Conservation (phyloP, 192 early-diverging fungal species). For the Linnemannia elongata region DNA sequence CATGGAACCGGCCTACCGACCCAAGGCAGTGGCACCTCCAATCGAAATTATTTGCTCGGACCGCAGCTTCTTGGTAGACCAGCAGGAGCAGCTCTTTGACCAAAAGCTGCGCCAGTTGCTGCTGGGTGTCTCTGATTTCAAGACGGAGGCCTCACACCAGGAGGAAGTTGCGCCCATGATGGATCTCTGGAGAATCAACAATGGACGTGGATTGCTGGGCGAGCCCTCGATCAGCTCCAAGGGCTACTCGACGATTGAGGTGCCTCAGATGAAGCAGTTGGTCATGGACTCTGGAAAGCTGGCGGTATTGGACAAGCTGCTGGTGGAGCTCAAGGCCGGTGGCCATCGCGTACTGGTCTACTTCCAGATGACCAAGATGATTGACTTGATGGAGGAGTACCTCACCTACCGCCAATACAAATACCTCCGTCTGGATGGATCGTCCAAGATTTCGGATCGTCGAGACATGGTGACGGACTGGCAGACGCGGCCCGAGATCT, state of each 20-base stretch:
- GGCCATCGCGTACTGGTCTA: slow-evolving; percentile 86
- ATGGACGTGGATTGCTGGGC: slow-evolving; percentile 59
- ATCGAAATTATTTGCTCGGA: slow-evolving; percentile 74
- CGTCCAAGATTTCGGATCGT: slow-evolving; percentile 88
- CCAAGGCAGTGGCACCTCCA: slow-evolving; percentile 72
- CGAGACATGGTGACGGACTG: slow-evolving; percentile 94
- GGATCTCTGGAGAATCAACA: slow-evolving; percentile 40
- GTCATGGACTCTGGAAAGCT: slow-evolving; percentile 87
- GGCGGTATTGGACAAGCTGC: slow-evolving; percentile 75
- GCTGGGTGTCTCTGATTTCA: slow-evolving; percentile 55
- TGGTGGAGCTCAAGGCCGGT: slow-evolving; percentile 79
- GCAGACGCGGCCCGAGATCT: slow-evolving; percentile 89
- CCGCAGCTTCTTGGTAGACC: slow-evolving; percentile 69
- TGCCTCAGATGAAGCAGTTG: slow-evolving; percentile 74
- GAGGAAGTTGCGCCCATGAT: slow-evolving; percentile 30
- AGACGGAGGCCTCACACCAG: slow-evolving; percentile 19
- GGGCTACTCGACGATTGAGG: slow-evolving; percentile 54
- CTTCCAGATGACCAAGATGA: slow-evolving; percentile 94
- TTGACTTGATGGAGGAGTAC: slow-evolving; percentile 92
- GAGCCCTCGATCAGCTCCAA: slow-evolving; percentile 47
- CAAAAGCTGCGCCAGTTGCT: slow-evolving; percentile 51
- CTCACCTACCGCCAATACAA: slow-evolving; percentile 87
- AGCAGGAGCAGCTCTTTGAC: slow-evolving; percentile 64
- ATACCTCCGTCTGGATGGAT: slow-evolving; percentile 91
- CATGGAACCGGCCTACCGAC: slow-evolving; percentile 64